Conservation (phyloP, 345 rosid species). For the Geranium rotundifolium region DNA sequence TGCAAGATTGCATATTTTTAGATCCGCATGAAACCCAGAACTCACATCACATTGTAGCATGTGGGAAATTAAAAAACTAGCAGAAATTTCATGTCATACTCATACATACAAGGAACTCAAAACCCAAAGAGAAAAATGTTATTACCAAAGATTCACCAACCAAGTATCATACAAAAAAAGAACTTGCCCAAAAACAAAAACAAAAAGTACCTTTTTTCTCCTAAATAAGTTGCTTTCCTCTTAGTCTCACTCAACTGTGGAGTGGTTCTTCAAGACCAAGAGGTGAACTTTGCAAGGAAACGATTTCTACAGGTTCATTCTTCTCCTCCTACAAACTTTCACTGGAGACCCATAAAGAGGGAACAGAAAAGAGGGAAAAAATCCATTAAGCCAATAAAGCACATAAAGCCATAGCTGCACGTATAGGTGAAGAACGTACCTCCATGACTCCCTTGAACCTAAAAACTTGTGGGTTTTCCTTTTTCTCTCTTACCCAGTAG, state of each 20-base stretch:
- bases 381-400: too few species aligned
- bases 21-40: not conserved
- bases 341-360: not conserved
- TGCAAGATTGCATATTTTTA: not conserved
- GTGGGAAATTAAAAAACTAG: not conserved
- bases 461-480: not conserved
- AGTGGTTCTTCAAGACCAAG: too few species aligned
- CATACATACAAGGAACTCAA: not conserved
- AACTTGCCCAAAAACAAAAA: not conserved
- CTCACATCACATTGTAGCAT: not conserved
- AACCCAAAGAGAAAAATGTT: not conserved
- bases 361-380: not conserved
- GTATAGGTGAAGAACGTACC: not conserved
- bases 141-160: not conserved
- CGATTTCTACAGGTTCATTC: too few species aligned
- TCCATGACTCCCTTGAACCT: not conserved
- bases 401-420: not conserved
- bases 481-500: not conserved
- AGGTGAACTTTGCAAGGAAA: conserved; percentile 3
- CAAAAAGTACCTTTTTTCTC: not conserved
- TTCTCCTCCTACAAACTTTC: not conserved
- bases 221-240: not conserved
- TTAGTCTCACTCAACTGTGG: not conserved
- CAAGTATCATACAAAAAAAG: not conserved
- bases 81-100: not conserved